Conservation (phyloP, 2,329 filamentous ascomycete genomes). For the Cercospora berteroae region DNA sequence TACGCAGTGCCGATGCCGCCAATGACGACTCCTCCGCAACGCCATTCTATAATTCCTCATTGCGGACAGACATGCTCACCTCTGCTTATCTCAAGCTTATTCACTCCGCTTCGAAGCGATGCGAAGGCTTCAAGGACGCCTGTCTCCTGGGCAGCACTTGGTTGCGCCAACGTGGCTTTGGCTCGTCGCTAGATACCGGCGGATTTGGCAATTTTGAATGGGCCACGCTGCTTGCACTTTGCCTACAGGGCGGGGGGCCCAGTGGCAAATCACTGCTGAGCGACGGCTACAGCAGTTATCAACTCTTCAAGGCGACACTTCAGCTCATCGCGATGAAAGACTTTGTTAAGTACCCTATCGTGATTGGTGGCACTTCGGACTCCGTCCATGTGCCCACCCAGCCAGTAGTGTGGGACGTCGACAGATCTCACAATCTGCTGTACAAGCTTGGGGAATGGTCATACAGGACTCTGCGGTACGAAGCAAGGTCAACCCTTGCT, state of each 20-base stretch:
- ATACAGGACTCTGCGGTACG: conserved; percentile 67
- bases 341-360: conserved; percentile 60
- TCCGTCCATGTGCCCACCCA: conserved; percentile 42
- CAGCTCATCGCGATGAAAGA: conserved; percentile 79
- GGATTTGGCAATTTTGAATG: conserved; percentile 95
- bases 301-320: conserved; percentile 91
- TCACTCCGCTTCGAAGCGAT: conserved; percentile 66
- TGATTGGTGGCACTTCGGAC: conserved; percentile 45
- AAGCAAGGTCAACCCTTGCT: conserved; percentile 71
- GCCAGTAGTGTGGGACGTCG: conserved; percentile 76
- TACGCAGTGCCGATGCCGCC: conserved; percentile 52
- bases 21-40: conserved; percentile 55
- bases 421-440: conserved; percentile 72
- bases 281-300: conserved; percentile 79
- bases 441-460: conserved; percentile 92
- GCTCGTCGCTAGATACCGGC: conserved; percentile 65
- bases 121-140: conserved; percentile 73
- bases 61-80: conserved; percentile 74
- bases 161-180: conserved; percentile 84
- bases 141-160: conserved; percentile 84
- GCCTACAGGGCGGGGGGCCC: conserved; percentile 74
- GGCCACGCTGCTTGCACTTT: conserved; percentile 73
- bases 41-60: conserved; percentile 83
- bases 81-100: conserved; percentile 73
- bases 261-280: conserved; percentile 72